A percentile compares a stretch with the other conserved stretches of the same genome.
These are phyloP conservation scores for Hordeum marinum DNA, from an alignment of 176 grass and related monocot genomes.

Conservation along the genomic window DNA sequence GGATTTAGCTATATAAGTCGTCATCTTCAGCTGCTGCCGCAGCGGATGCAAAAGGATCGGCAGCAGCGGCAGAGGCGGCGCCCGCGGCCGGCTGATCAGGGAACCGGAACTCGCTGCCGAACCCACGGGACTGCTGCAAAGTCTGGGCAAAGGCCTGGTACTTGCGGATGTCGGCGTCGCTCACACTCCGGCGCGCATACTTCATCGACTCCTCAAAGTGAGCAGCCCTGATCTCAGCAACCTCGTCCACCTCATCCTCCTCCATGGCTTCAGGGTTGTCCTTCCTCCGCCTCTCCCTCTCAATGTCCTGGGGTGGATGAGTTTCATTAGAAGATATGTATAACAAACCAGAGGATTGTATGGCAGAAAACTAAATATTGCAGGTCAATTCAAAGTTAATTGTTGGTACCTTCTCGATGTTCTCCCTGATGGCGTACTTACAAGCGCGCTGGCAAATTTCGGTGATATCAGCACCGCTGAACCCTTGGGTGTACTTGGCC, in stretches of 20 bases:
- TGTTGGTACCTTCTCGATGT: slow-evolving; percentile 65
- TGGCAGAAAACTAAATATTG: background rate
- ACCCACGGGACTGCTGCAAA: slow-evolving; percentile 74
- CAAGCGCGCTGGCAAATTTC: slow-evolving; percentile 91
- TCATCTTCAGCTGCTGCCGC: slow-evolving; percentile 56
- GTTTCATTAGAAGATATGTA: background rate
- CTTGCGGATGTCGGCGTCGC: slow-evolving; percentile 76
- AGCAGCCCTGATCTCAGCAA: slow-evolving; percentile 67
- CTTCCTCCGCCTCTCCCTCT: slow-evolving; percentile 57
- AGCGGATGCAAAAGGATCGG: slow-evolving; percentile 55
- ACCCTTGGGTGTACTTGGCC: slow-evolving; percentile 80
- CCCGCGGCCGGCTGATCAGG: slow-evolving; percentile 27
- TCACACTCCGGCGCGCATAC: slow-evolving; percentile 75
- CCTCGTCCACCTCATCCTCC: slow-evolving; percentile 66
- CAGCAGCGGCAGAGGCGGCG: background rate
- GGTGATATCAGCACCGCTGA: slow-evolving; percentile 88
- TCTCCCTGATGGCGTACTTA: slow-evolving; percentile 88
- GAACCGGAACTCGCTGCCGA: slow-evolving; percentile 87
- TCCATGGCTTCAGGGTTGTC: slow-evolving; percentile 87
- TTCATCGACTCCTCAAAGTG: slow-evolving; percentile 96
- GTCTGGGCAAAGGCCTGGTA: slow-evolving; percentile 89
- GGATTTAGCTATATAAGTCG: slow-evolving; percentile 64
- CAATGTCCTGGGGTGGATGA: slow-evolving; percentile 59
- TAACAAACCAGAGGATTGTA: background rate
- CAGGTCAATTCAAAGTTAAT: background rate